Percentiles rank a stretch among this genome's conserved stretches.
phyloP scores from a whole-genome alignment of 1,139 yeast genomes.

The Tardiomyces depauwii region DNA sequence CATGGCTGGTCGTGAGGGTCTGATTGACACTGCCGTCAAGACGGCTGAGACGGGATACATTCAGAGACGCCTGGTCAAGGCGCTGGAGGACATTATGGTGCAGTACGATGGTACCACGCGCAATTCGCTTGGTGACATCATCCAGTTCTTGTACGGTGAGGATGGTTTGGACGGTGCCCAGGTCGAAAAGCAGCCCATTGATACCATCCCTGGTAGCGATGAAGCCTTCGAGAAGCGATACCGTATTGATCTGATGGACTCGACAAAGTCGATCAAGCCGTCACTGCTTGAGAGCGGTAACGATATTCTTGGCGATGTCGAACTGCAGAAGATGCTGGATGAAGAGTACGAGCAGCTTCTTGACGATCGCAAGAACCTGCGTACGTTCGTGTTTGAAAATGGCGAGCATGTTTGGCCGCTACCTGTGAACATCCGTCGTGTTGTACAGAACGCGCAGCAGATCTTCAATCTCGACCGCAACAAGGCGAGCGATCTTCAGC shows the following conservation, averaged over 20 bases:
- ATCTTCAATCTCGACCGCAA: conserved; percentile 89
- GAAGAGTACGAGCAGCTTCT: conserved; percentile 71
- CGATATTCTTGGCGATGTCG: conserved; percentile 83
- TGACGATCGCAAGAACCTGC: conserved; percentile 66
- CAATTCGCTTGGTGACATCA: conserved; percentile 91
- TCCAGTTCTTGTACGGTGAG: conserved; percentile 96
- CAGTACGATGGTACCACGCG: conserved; percentile 98
- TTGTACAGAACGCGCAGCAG: conserved; percentile 94
- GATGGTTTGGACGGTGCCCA: conserved; percentile 98
- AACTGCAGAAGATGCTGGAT: conserved; percentile 70
- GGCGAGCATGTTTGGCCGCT: conserved; percentile 97
- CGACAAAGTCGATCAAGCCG: conserved; percentile 48
- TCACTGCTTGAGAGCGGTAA: conserved; percentile 77
- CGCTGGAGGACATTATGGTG: conserved; percentile 97
- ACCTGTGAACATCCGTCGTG: conserved; percentile 95
- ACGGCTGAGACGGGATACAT: conserved; percentile 99
- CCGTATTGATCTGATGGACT: conserved; percentile 77
- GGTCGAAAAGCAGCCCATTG: conserved; percentile 95
- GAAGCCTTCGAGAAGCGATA: conserved; percentile 72
- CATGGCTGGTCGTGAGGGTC: conserved; percentile 99
- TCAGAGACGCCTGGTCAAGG: conserved; percentile 97
- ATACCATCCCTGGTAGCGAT: conserved; percentile 90
- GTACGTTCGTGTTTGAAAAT: conserved; percentile 72
- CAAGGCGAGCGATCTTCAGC: conserved; percentile 80
- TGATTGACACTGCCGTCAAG: conserved; percentile 96